A percentile compares a stretch with the other conserved stretches of the same genome.
Evolutionary conservation across 306 rosid genomes (phyloP).

Genomic region (Abrus precatorius): DNA sequence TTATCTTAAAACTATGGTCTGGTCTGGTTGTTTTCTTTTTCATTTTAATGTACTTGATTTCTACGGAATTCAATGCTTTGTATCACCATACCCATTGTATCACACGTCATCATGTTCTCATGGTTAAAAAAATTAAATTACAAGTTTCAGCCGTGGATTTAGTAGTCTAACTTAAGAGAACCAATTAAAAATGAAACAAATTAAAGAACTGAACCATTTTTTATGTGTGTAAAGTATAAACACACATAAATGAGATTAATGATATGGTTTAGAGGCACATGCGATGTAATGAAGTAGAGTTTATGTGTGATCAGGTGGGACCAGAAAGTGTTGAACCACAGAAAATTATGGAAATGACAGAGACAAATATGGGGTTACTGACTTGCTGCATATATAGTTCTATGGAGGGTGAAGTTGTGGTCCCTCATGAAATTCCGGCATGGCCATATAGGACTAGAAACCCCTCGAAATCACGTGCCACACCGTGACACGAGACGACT

Average conservation of each 20-base stretch:
- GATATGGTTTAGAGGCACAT: neutral
- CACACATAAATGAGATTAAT: too few species aligned
- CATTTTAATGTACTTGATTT: neutral
- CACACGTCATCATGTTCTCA: too few species aligned
- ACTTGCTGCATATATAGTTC: neutral
- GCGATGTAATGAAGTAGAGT: slow-evolving; percentile 15
- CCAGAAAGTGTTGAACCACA: slow-evolving; percentile 16
- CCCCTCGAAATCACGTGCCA: slow-evolving; percentile 44
- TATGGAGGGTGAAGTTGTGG: neutral
- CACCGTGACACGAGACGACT: neutral
- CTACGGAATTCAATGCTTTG: neutral
- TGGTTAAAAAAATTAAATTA: neutral
- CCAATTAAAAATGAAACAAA: neutral
- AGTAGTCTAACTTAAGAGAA: neutral
- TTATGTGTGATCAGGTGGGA: slow-evolving; percentile 22
- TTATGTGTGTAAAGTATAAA: too few species aligned
- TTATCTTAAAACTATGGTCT: neutral
- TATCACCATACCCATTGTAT: too few species aligned
- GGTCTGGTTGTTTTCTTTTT: neutral
- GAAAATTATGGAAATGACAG: slow-evolving; percentile 20
- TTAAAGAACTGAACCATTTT: too few species aligned
- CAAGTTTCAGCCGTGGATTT: neutral
- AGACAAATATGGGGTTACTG: neutral
- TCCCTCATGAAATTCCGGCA: neutral
- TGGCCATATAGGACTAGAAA: slow-evolving; percentile 19